Evolutionary conservation across 2,329 filamentous ascomycete genomes (phyloP), one percentile per base, ranked within the genome.

Genomic region (Alternaria gaisen): DNA sequence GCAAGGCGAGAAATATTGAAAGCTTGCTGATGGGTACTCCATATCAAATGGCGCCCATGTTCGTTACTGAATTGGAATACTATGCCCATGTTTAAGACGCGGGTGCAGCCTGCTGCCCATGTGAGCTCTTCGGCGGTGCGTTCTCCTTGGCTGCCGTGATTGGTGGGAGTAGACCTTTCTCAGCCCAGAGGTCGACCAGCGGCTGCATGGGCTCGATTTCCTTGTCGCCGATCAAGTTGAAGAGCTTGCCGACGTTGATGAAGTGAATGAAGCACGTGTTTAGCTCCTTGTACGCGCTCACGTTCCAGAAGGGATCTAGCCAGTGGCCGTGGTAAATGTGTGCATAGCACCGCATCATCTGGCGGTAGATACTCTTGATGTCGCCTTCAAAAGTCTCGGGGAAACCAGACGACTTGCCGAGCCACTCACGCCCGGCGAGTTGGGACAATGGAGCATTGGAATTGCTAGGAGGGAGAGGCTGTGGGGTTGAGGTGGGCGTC

Each of bases 121-220:
- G 60, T n/a, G 68, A 63, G 47, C 63, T 69, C 56, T 55, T 61
- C 3, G 65, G 62, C 12, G 66, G 64, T 18, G 41, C 65, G 42
- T 66, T 64, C 52, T 77, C 71, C 64, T 72, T 72, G 30, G 48
- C 48, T 0, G 66, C 54, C 11, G 68, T 59, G 28, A 56, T 34
- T 30, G 69, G 63, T 11, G 93, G 93, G 70, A 98, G 91, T 26
- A 94, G 91, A 60, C 94, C 93, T 75, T 94, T 94, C 64, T 90
- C 90, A 26, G 93, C 89, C 90, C 94, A 97, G 48, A 97, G 86
- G 73, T 97, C 93, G 69, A 98, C 92, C 69, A 98, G 82, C 26
- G 92, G 93, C 82, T 96, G 92, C 93, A 98, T 97, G 22, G 94
- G 94, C 84, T 97, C 94, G 72, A 96, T 87, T 80, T 97, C 94